These are phyloP conservation scores for Calocybe gambosa DNA, from an alignment of 1,284 basidiomycete species.

Conservation along the genomic window DNA sequence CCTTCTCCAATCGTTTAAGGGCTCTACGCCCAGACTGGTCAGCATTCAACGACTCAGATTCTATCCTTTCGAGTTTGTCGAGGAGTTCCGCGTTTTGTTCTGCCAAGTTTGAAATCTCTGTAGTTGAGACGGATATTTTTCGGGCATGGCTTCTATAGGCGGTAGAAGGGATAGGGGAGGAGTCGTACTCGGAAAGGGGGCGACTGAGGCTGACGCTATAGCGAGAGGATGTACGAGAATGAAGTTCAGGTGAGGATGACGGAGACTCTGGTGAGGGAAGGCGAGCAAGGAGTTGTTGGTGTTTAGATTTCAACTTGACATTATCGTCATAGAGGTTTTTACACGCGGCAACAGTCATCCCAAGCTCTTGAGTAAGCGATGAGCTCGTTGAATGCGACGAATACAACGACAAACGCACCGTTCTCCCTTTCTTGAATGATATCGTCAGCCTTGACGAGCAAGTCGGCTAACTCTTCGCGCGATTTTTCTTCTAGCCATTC, in stretches of 20 bases:
- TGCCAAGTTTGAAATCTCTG: conserved; percentile 64
- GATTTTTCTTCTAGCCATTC: conserved; percentile 58
- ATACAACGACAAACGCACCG: conserved; percentile 38
- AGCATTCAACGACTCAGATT: conserved; percentile 59
- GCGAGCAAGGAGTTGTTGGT: conserved; percentile 59
- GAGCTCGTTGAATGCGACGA: conserved; percentile 6
- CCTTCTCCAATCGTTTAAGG: conserved; percentile 69
- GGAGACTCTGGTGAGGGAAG: conserved; percentile 43
- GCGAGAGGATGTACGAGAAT: conserved; percentile 23
- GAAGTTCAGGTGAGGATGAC: conserved; percentile 21
- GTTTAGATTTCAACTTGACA: conserved; percentile 58
- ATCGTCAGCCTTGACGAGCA: conserved; percentile 62
- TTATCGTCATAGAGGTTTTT: conserved; percentile 68
- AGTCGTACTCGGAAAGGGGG: conserved; percentile 21
- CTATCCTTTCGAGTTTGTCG: conserved; percentile 65
- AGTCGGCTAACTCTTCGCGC: conserved; percentile 62
- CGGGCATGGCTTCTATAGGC: conserved; percentile 36
- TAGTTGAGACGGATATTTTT: conserved; percentile 57
- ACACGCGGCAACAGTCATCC: conserved; percentile 58
- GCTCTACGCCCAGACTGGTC: conserved; percentile 65
- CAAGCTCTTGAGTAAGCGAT: conserved; percentile 46
- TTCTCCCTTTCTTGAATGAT: conserved; percentile 72
- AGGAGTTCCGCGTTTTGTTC: conserved; percentile 80
- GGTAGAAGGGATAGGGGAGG: conserved; percentile 20
- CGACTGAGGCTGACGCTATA: conserved; percentile 22